These are phyloP conservation scores for Asclepias syriaca DNA, from an alignment of 257 asterid species.

Conservation along the genomic window DNA sequence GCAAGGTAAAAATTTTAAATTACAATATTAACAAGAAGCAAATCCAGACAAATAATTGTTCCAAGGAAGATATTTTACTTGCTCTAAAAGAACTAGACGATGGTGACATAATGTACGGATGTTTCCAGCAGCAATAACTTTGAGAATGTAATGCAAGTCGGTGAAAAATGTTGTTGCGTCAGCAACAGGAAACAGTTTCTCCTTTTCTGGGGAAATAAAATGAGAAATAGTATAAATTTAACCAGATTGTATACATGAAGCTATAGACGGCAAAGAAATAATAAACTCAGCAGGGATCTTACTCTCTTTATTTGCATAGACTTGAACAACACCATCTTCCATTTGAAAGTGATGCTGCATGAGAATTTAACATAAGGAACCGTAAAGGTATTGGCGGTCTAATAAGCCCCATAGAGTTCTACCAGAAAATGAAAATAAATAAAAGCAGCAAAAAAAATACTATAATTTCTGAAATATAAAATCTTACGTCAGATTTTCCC, in stretches of 20 bases:
- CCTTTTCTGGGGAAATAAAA: constrained; percentile 55
- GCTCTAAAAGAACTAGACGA: constrained; percentile 89
- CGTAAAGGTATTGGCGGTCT: constrained; percentile 7
- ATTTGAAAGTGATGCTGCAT: constrained; percentile 85
- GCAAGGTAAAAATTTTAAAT: not conserved
- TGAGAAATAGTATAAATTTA: constrained; percentile 12
- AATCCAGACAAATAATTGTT: constrained; percentile 10
- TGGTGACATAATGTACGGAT: constrained; percentile 89
- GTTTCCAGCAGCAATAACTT: constrained; percentile 93
- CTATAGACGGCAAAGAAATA: not conserved
- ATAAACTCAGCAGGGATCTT: constrained; percentile 28
- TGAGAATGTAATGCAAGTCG: constrained; percentile 89
- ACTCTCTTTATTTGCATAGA: constrained; percentile 79
- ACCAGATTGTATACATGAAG: not conserved
- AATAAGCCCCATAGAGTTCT: constrained; percentile 1
- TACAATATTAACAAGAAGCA: constrained; percentile 10
- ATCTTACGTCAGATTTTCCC: constrained; percentile 77
- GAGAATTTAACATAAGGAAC: constrained; percentile 22
- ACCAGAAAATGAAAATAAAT: constrained; percentile 4
- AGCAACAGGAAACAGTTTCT: constrained; percentile 81
- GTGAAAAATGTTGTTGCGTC: constrained; percentile 94
- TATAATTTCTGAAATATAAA: constrained; percentile 2
- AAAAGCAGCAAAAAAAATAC: constrained; percentile 11
- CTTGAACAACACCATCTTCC: constrained; percentile 98
- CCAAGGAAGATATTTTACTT: constrained; percentile 39